Percentiles rank a stretch among this genome's conserved stretches.
These are phyloP conservation scores for Phragmites australis DNA, from an alignment of 176 grass and related monocot genomes.

Conservation along the genomic window DNA sequence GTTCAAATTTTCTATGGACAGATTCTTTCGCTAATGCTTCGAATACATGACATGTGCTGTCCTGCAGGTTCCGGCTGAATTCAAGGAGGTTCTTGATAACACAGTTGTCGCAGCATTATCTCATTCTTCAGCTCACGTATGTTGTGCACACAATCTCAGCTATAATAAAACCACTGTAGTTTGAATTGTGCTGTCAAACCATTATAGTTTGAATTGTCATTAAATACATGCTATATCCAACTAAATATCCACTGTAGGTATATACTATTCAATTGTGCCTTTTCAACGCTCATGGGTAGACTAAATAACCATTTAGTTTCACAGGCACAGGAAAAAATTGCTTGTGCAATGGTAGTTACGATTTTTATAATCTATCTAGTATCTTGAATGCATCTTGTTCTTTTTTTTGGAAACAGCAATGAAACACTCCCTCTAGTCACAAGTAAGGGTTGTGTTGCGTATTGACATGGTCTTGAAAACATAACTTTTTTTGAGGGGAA, in stretches of 20 bases:
- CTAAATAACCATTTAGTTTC: constrained; percentile 32
- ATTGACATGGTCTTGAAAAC: too few species aligned
- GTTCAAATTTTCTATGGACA: constrained; percentile 1
- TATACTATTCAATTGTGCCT: constrained; percentile 7
- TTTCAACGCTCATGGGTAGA: not conserved
- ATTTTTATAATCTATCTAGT: constrained; percentile 10
- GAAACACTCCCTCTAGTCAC: too few species aligned
- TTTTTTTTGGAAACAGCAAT: too few species aligned
- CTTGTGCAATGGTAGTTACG: not conserved
- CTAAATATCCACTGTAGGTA: not conserved
- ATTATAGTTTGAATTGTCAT: not conserved
- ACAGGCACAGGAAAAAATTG: constrained; percentile 3
- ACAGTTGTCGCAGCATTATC: constrained; percentile 85
- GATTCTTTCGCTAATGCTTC: constrained; percentile 24
- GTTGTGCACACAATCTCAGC: constrained; percentile 8
- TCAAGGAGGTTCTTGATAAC: constrained; percentile 95
- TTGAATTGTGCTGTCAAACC: not conserved
- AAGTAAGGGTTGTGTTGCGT: too few species aligned
- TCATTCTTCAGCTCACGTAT: constrained; percentile 94
- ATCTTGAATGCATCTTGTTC: not conserved
- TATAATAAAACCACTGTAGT: not conserved
- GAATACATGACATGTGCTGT: constrained; percentile 32
- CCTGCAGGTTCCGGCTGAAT: constrained; percentile 82
- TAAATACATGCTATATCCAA: not conserved
- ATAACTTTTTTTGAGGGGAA: too few species aligned